Evolutionary conservation across 371 early-diverging fungal genomes (phyloP), one percentile per base, ranked within the genome.

Genomic region (Phascolomyces articulosus): DNA sequence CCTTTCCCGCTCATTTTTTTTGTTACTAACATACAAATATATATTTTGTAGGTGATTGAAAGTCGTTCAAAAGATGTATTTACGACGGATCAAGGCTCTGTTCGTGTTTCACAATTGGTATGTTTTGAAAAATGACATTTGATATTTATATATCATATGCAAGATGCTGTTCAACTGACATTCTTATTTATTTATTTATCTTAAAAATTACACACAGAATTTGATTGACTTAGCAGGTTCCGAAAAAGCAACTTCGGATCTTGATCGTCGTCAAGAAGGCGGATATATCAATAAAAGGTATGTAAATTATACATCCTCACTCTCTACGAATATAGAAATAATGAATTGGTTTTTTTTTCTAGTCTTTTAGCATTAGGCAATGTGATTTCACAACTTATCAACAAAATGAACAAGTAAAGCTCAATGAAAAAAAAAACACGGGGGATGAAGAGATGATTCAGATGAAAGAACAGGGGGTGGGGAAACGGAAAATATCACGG

Each of bases 181-280:
- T 38, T 6, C 38, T 9, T 9, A 38, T 9, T 38, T 38, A 38
- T 38, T 6, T 13, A 38, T 38, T 16, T 34, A 47, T 13, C 0
- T 20, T 13, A 47, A 24, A 24, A 23, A 20, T 2, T 51, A 51
- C 28, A 18, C 11, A 11, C 71, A 88, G 81, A 94, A 91, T 70
- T 79, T 98, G 55, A 94, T 97, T 67, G 99, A 98, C 79, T 74
- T 98, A 60, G 98, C 99, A n/a, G 99, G 99, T n/a, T 95, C 95
- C 13, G 99, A 98, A 82, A 92, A 96, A 69, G 92, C 91, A 97
- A 69, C 91, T 4, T 83, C 87, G 20, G 84, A 89, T 59, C 73
- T 78, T 18, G 90, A 90, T 15, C 75, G 96, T 28, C 84, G 96
- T 26, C 93, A 94, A 75, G 99, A 98, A 79, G 96, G 96, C 11